These are phyloP conservation scores for Pichia cephalocereana DNA, from an alignment of 805 yeast genomes.

Conservation along the genomic window DNA sequence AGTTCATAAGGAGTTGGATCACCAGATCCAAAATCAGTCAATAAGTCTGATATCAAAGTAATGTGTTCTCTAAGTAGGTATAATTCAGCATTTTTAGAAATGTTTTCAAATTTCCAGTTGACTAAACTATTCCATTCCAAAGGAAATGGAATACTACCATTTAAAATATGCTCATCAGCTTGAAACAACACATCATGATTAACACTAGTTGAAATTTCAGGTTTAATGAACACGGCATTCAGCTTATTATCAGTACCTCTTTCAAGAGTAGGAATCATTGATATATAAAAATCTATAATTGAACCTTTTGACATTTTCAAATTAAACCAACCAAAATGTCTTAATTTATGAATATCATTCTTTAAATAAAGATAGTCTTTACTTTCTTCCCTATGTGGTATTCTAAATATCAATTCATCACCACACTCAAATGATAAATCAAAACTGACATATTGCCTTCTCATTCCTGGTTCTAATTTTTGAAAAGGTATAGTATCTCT, in stretches of 20 bases:
- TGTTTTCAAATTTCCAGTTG: slow-evolving; percentile 53
- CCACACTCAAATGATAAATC: slow-evolving; percentile 43
- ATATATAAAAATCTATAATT: slow-evolving; percentile 34
- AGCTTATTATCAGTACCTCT: slow-evolving; percentile 49
- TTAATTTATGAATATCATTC: slow-evolving; percentile 17
- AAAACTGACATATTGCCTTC: slow-evolving; percentile 50
- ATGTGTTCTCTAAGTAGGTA: slow-evolving; percentile 80
- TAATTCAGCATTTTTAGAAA: slow-evolving; percentile 42
- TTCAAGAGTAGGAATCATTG: slow-evolving; percentile 41
- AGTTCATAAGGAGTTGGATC: slow-evolving; percentile 62
- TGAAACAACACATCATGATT: slow-evolving; percentile 75
- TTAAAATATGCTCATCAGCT: slow-evolving; percentile 48
- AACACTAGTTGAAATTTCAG: slow-evolving; percentile 72
- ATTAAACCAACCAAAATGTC: slow-evolving; percentile 93
- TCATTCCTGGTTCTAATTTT: slow-evolving; percentile 36
- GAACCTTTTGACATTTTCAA: slow-evolving; percentile 50
- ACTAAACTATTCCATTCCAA: slow-evolving; percentile 75
- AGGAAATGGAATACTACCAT: slow-evolving; percentile 59
- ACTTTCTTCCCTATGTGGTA: slow-evolving; percentile 80
- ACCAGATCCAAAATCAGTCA: slow-evolving; percentile 71
- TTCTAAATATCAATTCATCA: slow-evolving; percentile 60
- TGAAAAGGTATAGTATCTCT: slow-evolving; percentile 40
- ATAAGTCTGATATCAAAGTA: slow-evolving; percentile 58
- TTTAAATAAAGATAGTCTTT: slow-evolving; percentile 41
- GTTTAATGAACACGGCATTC: slow-evolving; percentile 35